These are phyloP conservation scores for Phytophthora foliorum DNA, from an alignment of 352 stramenopile genomes.

Conservation along the genomic window DNA sequence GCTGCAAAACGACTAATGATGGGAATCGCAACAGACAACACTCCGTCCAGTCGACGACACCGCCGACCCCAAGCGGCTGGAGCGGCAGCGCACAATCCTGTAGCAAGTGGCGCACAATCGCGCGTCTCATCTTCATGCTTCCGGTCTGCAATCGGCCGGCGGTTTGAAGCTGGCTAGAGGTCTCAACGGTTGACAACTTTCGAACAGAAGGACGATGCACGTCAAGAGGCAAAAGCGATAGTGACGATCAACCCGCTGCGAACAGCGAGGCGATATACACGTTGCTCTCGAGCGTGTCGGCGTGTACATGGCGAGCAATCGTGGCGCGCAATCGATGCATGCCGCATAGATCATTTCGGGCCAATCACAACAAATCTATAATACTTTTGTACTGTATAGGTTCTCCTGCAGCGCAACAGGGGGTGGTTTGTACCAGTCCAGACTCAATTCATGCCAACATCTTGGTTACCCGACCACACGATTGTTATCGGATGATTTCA, in stretches of 20 bases:
- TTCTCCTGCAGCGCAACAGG: no score
- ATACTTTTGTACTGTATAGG: no score
- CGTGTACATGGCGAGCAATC: slow-evolving; percentile 2
- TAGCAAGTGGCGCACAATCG: slow-evolving; percentile 16
- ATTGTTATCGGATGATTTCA: no score
- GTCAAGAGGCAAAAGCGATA: slow-evolving; percentile 11
- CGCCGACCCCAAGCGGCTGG: background rate
- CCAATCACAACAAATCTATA: background rate
- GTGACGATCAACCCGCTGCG: background rate
- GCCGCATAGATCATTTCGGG: background rate
- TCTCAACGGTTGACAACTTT: no score
- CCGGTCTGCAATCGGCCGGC: no score
- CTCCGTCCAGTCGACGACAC: background rate
- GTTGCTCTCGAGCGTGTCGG: no score
- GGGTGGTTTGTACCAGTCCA: no score
- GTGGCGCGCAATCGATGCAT: slow-evolving; percentile 7
- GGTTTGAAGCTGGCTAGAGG: no score
- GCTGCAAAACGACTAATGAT: slow-evolving; percentile 29
- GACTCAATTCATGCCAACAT: no score
- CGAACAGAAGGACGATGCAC: no score
- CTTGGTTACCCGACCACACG: no score
- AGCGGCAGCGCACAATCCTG: background rate
- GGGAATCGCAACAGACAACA: slow-evolving; percentile 2
- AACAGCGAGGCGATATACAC: background rate
- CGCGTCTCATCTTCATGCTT: background rate